Base-by-base conservation (phyloP, 2,329 filamentous ascomycete genomes). In the Colletotrichum melonis region DNA sequence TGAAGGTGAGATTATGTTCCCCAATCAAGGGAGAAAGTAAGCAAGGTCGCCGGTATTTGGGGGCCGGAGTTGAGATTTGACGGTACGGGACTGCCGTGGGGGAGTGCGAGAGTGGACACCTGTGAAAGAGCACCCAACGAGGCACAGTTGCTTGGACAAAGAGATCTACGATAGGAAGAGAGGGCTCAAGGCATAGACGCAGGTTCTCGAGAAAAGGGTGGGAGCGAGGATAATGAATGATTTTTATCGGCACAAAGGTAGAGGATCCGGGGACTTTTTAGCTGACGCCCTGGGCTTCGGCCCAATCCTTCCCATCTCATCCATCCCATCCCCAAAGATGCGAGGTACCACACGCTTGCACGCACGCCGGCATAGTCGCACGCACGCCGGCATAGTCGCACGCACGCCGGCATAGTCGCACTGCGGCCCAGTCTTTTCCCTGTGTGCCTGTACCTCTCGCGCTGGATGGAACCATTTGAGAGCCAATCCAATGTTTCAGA, bases 401-500 rank as follows among this genome's bases (percentile, higher is more conserved):
- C 30, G 64, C 46, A 30, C 55, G 30, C 49, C 60, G 35, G 55
- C 32, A 42, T 46, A 55, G 6, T 67, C 35, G 26, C 30, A 8
- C 24, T 55, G 57, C 46, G 22, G 42, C 32, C 63, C 46, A 32
- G 57, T 5, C 57, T 38, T 32, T 60, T 54, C 4, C 16, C 38
- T 38, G 28, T 26, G 35, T 16, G 35, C 6, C 16, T 19, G n/a
- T n/a, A 19, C n/a, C n/a, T 30, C 28, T n/a, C n/a, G 49, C 42
- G 32, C 16, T 22, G 9, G 2, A 62, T 35, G 56, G 12, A 7
- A 58, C 52, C 32, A 28, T 22, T 9, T 6, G 26, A 56, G 30
- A 26, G 22, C 59, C 46, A 73, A 69, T 65, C 59, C 59, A 70
- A 73, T 65, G 70, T 70, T 73, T 73, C 70, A 73, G 66, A 73